Base-by-base conservation (phyloP, 495 filamentous ascomycete genomes). In the Aspergillus baeticus region DNA sequence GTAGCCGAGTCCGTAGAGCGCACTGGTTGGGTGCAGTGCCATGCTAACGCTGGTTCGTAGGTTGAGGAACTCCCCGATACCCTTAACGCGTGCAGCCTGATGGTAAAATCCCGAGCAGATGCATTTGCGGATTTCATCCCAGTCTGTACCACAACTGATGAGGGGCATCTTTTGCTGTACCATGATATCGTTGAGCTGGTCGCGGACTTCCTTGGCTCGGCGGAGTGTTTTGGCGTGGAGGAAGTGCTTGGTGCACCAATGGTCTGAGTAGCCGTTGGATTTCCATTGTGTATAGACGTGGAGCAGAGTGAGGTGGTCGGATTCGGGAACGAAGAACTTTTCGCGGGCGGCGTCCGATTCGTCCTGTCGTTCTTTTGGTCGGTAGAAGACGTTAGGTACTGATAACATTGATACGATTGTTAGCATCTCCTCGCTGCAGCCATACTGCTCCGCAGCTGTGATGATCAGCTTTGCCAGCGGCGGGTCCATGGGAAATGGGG, bases 321-420 rank as follows among this genome's bases (percentile, higher is more conserved):
- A 96, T 73, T 99, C 94, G 14, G 92, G 90, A 13, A 98, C 95
- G 69, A 96, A 98, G 72, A 99, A 99, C 64, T 97, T 96, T 64
- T 99, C 95, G n/a, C 92, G 83, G 4, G 95, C 93, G 0, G 92
- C 86, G 65, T 99, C 95, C 14, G 92, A 92, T 74, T 99, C 95
- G 61, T 98, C 95, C 63, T 96, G 90, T 0, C 95, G 88, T 68
- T 99, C 95, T 63, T 96, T 97, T 8, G 95, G 95, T 15, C 95
- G 90, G 71, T 96, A 98, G 77, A 97, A 99, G 37, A 98, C 94
- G 60, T 84, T 92, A 11, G 95, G 94, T 0, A 98, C 95, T 3
- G 91, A 96, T 14, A 99, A 83, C 95, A 99, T 98, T 22, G 91
- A 92, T 17, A 98, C 95, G 57, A 99, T 98, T 1, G 92, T 97